Percentiles rank a stretch among this genome's conserved stretches.
Evolutionary conservation across 1,284 basidiomycete species (phyloP).

Genomic region (Pyrrhoderma noxium): DNA sequence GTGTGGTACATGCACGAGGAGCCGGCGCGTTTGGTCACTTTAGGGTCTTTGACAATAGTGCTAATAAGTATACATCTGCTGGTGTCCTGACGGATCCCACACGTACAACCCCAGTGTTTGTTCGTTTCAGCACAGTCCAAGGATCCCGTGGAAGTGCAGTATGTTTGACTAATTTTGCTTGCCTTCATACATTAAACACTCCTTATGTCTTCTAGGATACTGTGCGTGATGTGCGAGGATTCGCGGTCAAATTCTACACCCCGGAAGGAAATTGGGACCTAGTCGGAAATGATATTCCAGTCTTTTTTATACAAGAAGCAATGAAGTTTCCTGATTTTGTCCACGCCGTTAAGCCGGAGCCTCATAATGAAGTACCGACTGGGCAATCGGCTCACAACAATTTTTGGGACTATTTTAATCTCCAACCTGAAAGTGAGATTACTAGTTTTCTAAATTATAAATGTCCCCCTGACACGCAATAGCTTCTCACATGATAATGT

Average conservation of each 20-base stretch:
- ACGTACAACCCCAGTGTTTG: constrained; percentile 65
- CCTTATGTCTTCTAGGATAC: too few relatives aligned
- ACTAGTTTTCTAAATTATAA: neutral
- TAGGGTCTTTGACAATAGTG: constrained; percentile 57
- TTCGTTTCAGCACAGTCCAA: constrained; percentile 78
- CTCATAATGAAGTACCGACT: constrained; percentile 63
- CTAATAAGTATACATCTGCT: constrained; percentile 58
- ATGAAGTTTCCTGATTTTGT: constrained; percentile 81
- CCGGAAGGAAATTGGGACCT: constrained; percentile 78
- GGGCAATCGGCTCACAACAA: constrained; percentile 71
- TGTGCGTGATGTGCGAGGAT: constrained; percentile 79
- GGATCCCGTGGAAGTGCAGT: constrained; percentile 70
- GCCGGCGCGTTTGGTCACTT: constrained; percentile 77
- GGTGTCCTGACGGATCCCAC: constrained; percentile 66
- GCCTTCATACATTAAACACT: too few relatives aligned
- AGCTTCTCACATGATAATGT: constrained; percentile 77
- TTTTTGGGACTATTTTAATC: constrained; percentile 73
- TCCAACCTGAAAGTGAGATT: constrained; percentile 51
- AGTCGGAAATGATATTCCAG: constrained; percentile 70
- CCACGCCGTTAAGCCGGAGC: constrained; percentile 76
- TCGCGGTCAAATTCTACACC: constrained; percentile 78
- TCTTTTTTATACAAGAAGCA: constrained; percentile 82
- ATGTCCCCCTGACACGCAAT: too few relatives aligned
- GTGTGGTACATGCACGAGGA: constrained; percentile 69
- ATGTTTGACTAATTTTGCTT: constrained; percentile 21